phyloP scores from a whole-genome alignment of 2,329 filamentous ascomycete species.

The Teratosphaeria viscida region DNA sequence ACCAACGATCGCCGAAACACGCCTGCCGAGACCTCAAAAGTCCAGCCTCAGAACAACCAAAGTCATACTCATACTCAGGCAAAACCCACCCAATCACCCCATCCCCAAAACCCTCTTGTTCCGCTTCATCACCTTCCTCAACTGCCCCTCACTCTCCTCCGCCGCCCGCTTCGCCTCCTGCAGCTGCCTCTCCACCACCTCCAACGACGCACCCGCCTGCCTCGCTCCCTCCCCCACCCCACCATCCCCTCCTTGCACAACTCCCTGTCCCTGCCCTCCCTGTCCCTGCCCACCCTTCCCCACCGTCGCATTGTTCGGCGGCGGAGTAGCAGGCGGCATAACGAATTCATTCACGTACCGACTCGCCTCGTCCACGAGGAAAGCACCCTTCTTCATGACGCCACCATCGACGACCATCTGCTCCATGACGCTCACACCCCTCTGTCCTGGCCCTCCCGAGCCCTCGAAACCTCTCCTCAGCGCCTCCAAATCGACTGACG shows the following conservation, averaged over 20 bases:
- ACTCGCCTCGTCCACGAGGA: slow-evolving; percentile 27
- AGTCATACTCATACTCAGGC: neutral
- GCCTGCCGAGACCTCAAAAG: neutral
- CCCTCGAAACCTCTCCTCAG: slow-evolving; percentile 17
- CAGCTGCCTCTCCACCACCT: slow-evolving; percentile 22
- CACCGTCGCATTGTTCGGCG: slow-evolving; percentile 10
- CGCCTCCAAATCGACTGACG: slow-evolving; percentile 21
- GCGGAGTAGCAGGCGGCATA: slow-evolving; percentile 25
- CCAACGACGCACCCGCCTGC: slow-evolving; percentile 8
- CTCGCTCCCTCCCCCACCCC: neutral
- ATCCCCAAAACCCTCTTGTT: slow-evolving; percentile 25
- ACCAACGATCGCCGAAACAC: neutral
- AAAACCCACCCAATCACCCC: neutral
- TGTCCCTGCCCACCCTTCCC: neutral
- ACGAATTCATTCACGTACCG: slow-evolving; percentile 30
- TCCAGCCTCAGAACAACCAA: neutral
- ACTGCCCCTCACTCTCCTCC: slow-evolving; percentile 24
- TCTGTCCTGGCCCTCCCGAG: slow-evolving; percentile 5
- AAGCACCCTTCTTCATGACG: slow-evolving; percentile 26
- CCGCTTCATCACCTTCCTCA: slow-evolving; percentile 27
- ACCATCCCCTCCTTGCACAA: neutral
- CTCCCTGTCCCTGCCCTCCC: neutral
- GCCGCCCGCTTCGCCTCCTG: slow-evolving; percentile 20
- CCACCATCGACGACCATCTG: slow-evolving; percentile 28
- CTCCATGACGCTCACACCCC: slow-evolving; percentile 28